Percentiles rank a stretch among this genome's conserved stretches.
phyloP scores from a whole-genome alignment of 768 basidiomycete genomes.

The Amanita rimosa region DNA sequence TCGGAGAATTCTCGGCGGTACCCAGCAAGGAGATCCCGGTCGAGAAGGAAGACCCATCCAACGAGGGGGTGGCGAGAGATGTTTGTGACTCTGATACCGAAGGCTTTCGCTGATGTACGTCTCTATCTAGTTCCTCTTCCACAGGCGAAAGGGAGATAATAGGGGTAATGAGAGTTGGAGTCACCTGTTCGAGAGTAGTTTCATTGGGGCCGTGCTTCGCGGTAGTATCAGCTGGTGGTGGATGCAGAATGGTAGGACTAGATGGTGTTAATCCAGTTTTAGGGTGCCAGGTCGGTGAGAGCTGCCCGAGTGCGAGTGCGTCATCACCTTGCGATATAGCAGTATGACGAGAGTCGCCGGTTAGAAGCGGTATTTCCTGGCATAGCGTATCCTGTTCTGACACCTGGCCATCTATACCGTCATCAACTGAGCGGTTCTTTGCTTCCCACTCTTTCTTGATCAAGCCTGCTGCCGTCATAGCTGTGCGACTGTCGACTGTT shows the following conservation, averaged over 20 bases:
- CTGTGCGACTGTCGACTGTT: constrained; percentile 9
- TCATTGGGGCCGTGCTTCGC: not conserved
- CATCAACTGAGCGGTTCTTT: constrained; percentile 19
- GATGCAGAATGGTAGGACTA: not conserved
- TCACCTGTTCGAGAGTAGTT: not conserved
- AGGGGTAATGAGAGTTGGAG: constrained; percentile 6
- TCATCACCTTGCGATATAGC: not conserved
- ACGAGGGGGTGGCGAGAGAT: constrained; percentile 1
- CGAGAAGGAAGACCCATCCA: not conserved
- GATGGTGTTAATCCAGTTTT: not conserved
- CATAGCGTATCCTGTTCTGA: too few relatives aligned
- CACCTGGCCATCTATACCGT: constrained; percentile 6
- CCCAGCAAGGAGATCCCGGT: not conserved
- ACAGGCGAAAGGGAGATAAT: constrained; percentile 8
- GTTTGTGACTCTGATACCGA: constrained; percentile 1
- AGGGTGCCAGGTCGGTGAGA: constrained; percentile 5
- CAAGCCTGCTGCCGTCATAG: constrained; percentile 33
- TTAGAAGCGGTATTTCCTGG: too few relatives aligned
- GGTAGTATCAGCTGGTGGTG: not conserved
- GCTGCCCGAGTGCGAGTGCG: not conserved
- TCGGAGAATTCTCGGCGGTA: constrained; percentile 2
- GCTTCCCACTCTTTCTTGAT: constrained; percentile 47
- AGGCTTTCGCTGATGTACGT: not conserved
- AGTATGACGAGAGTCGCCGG: not conserved
- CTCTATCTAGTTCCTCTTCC: not conserved